Base-by-base conservation (phyloP, 345 rosid species). In the Sisymbrium altissimum region DNA sequence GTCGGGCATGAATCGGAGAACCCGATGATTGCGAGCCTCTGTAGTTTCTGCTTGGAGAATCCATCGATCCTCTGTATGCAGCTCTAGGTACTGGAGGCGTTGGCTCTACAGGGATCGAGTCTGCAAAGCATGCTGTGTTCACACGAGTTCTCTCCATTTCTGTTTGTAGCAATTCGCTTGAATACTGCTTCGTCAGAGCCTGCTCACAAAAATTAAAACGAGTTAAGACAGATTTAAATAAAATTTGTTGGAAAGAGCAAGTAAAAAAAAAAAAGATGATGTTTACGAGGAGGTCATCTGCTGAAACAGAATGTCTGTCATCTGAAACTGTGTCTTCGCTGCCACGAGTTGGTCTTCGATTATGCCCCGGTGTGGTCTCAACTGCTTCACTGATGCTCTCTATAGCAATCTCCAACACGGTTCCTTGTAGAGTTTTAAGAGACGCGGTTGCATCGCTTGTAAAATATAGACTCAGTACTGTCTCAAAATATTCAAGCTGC, bases 401-500 rank as follows among this genome's bases (percentile, higher is more conserved):
- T 4, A 90, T 87, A 71, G 97, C 97, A 76, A 85, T 92, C 81
- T 92, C 97, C 81, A 94, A 80, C 48, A 94, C 78, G 2, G 87
- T 75, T 38, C 99, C 97, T 92, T 88, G 96, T 35, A 92, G 80
- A 68, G 88, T 86, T 79, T 85, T 95, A 53, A 88, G 81, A 25
- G 97, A 86, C 70, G 87, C 89, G 71, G 84, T 87, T 67, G 97
- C 97, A 78, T 84, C 96, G 45, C 82, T 82, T 30, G 97, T 93
- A 46, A 90, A 83, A 84, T 84, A 95, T 27, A 86, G 91, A 78
- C 76, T 88, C 77, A 95, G 82, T 79, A 92, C 82, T 19, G 91
- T 81, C 91, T 90, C 97, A 33, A 90, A 92, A 78, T 90, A 95
- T 80, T 95, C 99, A 49, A 95, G 98, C 99, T 94, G 96, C 89